These are phyloP conservation scores for Hypoxylon rickii DNA, from an alignment of 495 filamentous ascomycete species.

Conservation along the genomic window DNA sequence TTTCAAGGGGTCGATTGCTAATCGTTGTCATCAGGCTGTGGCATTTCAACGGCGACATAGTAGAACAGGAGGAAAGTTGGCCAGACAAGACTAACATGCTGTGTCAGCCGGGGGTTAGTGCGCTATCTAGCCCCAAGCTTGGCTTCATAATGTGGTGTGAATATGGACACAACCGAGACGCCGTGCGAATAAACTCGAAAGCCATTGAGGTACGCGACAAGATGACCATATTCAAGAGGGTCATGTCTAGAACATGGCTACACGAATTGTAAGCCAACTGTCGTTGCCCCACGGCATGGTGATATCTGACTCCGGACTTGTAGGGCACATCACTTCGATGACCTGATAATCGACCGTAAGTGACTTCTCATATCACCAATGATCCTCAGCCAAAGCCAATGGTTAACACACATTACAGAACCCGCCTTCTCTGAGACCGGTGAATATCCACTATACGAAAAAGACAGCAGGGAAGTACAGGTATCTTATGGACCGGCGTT, in stretches of 20 bases:
- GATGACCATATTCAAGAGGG: not conserved
- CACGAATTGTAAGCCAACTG: not conserved
- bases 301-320: not conserved
- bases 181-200: not conserved
- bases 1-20: too few species aligned
- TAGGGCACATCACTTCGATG: not conserved
- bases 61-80: not conserved
- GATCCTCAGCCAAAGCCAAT: not conserved
- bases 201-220: not conserved
- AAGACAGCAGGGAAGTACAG: not conserved
- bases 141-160: not conserved
- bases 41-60: too few species aligned
- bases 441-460: too few species aligned
- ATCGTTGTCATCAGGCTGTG: too few species aligned
- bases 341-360: not conserved
- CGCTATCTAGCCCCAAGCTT: not conserved
- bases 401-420: not conserved
- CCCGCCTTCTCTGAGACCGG: not conserved
- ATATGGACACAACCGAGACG: not conserved
- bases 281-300: not conserved
- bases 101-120: not conserved
- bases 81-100: not conserved
- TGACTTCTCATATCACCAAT: not conserved
- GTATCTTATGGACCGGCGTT: not conserved
- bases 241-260: not conserved